Evolutionary conservation across 2,329 filamentous ascomycete species (phyloP).

Genomic region (Coniochaeta hoffmannii): DNA sequence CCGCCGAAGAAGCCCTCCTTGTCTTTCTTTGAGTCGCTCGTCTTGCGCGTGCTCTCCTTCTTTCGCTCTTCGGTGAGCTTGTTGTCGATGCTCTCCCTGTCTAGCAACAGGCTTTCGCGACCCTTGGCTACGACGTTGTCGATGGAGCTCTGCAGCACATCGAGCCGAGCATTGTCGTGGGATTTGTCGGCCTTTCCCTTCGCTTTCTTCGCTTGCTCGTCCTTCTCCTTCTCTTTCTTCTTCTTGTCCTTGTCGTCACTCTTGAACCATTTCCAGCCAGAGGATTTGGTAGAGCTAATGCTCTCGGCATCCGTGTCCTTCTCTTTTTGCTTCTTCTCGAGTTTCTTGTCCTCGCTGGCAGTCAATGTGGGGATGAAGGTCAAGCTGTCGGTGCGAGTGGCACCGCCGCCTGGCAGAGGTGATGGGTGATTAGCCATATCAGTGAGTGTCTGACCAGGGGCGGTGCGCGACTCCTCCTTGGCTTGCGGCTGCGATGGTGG

Average conservation of each 20-base stretch:
- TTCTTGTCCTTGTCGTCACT: conserved; percentile 71
- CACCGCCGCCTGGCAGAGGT: conserved; percentile 61
- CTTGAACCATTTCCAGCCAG: conserved; percentile 76
- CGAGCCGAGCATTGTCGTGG: conserved; percentile 75
- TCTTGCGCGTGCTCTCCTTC: conserved; percentile 70
- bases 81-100: conserved; percentile 64
- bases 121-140: conserved; percentile 59
- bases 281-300: conserved; percentile 73
- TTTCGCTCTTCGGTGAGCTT: conserved; percentile 76
- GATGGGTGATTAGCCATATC: conserved; percentile 61
- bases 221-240: conserved; percentile 56
- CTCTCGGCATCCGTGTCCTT: conserved; percentile 51
- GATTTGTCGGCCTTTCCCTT: conserved; percentile 59
- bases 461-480: conserved; percentile 23
- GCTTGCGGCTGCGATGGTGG: conserved; percentile 12
- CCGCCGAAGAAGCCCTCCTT: conserved; percentile 92
- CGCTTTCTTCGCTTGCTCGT: conserved; percentile 40
- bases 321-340: conserved; percentile 69
- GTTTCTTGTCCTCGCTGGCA: conserved; percentile 59
- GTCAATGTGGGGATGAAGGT: conserved; percentile 71
- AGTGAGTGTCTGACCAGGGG: conserved; percentile 44
- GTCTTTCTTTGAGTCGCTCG: conserved; percentile 73
- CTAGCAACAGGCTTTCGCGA: conserved; percentile 76
- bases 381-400: conserved; percentile 63
- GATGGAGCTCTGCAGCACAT: conserved; percentile 81